Percentiles rank a stretch among this genome's conserved stretches.
Conservation (phyloP, 2,329 filamentous ascomycete genomes). For the Penicillium brevicompactum region DNA sequence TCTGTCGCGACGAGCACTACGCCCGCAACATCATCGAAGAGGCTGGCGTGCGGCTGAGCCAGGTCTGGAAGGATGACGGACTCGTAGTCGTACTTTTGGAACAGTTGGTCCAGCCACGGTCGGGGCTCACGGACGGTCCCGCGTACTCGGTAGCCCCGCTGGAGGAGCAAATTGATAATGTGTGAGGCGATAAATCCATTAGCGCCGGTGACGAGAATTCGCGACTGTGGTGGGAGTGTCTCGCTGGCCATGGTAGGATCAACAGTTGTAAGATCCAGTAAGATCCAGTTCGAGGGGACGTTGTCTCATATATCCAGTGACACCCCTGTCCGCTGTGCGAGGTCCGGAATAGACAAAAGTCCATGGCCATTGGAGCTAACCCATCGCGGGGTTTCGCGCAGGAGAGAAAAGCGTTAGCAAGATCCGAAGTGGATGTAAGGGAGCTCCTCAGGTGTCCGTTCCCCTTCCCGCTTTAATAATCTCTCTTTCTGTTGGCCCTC, state of each 20-base stretch:
- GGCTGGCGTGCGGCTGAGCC: neutral
- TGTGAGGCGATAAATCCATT: neutral
- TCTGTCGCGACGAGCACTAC: neutral
- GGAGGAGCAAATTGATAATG: neutral
- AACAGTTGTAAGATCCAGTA: neutral
- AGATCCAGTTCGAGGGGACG: neutral
- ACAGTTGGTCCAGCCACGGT: neutral
- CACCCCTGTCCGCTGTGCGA: neutral
- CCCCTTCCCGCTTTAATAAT: slow-evolving; percentile 10
- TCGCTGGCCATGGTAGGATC: neutral
- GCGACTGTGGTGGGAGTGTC: neutral
- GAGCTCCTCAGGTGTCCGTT: slow-evolving; percentile 2
- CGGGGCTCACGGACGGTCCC: neutral
- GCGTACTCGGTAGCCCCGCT: slow-evolving; percentile 6
- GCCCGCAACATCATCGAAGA: neutral
- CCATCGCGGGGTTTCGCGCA: neutral
- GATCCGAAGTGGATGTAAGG: slow-evolving; percentile 10
- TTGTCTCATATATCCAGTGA: neutral
- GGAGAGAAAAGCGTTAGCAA: neutral
- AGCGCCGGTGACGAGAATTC: neutral
- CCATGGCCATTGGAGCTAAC: neutral
- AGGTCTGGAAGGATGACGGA: neutral
- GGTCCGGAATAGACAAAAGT: neutral
- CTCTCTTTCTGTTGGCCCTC: neutral
- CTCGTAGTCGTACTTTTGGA: slow-evolving; percentile 5